Base-by-base conservation (phyloP, 1,139 yeast genomes). In the Debaryomyces nepalensis region DNA sequence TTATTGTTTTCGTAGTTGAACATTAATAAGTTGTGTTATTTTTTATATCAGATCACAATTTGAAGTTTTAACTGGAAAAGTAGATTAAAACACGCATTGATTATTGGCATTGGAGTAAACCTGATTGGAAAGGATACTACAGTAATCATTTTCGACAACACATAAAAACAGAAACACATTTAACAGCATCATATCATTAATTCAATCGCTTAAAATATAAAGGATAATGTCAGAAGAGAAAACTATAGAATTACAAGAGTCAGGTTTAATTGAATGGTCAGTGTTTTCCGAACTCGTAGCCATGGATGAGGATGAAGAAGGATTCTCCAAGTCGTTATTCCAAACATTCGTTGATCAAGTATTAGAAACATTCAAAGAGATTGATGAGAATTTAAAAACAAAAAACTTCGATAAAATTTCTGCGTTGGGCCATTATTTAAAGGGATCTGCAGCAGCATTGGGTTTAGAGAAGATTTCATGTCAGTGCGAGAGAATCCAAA, bases 231-330 rank as follows among this genome's bases (percentile, higher is more conserved):
- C 66, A n/a, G 74, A 68, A 48, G 66, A 61, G 12, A 64, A 62
- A 44, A 64, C 60, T 45, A 64, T 58, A 48, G 60, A 61, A 44
- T 66, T 74, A 47, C 75, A 73, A 51, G 73, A 67, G 29, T 64
- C 80, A 19, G 95, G 88, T 30, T 73, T 88, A 51, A 84, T 93
- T 45, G 93, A 90, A 59, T 89, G 96, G 97, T 71, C 79, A 37
- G 95, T 90, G 21, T 86, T 95, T 60, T 81, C 85, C 43, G 99
- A 93, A 69, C 75, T 93, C 45, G 78, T 90, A 41, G 86, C 89
- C 43, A 91, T 93, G 97, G 98, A 93, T 64, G 91, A 85, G 55
- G 93, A 86, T 53, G 97, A 88, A 55, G 96, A 87, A 54, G 93
- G 86, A 9, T 93, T 93, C 68, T 84, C 95, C 30, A 73, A 81